These are phyloP conservation scores for Saccharomycopsis sp. DNA, from an alignment of 805 yeast species.

Conservation along the genomic window DNA sequence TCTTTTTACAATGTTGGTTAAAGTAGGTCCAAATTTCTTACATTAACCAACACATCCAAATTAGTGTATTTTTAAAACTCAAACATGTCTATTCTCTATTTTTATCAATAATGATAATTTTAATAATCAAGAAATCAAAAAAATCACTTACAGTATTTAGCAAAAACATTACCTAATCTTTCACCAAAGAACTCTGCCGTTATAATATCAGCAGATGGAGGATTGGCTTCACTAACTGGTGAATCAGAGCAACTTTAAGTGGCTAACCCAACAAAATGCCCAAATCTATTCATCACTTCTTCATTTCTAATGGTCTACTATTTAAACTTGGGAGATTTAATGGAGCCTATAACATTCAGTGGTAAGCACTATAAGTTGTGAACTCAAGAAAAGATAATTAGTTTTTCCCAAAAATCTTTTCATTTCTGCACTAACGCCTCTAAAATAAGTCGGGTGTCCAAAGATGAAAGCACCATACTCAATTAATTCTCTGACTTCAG, in stretches of 20 bases:
- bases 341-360: slow-evolving; percentile 17
- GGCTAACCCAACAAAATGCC: slow-evolving; percentile 4
- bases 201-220: slow-evolving; percentile 3
- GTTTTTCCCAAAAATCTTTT: slow-evolving; percentile 11
- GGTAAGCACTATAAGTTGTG: slow-evolving; percentile 10
- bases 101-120: too few species aligned
- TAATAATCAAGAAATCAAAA: too few species aligned
- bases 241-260: slow-evolving; percentile 7
- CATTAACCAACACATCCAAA: too few species aligned
- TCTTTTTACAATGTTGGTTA: too few species aligned
- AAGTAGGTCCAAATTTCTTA: too few species aligned
- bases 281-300: slow-evolving; percentile 11
- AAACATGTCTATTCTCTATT: too few species aligned
- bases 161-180: slow-evolving; percentile 7
- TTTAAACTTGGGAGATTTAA: slow-evolving; percentile 16
- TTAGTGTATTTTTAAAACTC: too few species aligned
- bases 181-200: slow-evolving; percentile 9
- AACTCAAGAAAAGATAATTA: neutral
- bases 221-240: neutral
- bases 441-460: slow-evolving; percentile 15
- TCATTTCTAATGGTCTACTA: slow-evolving; percentile 18
- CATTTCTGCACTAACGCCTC: slow-evolving; percentile 10
- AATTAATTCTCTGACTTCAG: neutral
- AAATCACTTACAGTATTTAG: slow-evolving; percentile 2
- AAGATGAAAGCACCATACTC: slow-evolving; percentile 13